Base-by-base conservation (phyloP, 139 green algal species). In the Chlorella sp. region DNA sequence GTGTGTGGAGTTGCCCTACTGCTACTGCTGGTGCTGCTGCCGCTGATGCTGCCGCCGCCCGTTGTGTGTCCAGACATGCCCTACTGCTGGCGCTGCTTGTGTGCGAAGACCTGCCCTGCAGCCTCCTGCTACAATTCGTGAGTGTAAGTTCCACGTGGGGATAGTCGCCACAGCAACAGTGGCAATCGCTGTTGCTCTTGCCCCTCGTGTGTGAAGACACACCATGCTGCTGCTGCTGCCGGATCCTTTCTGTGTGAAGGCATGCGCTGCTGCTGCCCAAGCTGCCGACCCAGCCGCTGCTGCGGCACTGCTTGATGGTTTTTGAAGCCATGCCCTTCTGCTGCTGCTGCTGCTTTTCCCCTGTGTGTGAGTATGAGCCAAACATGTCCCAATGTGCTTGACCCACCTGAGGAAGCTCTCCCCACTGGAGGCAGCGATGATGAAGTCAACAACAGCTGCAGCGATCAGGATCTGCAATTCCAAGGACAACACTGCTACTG, bases 391-490 rank as follows among this genome's bases (percentile, higher is more conserved):
- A 30, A 35, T 23, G 23, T 65, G 17, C 35, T 6, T 31, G 29
- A 22, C 70, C 49, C 68, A 87, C 86, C 75, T 82, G 27, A 79
- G 63, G 2, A 82, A 81, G 30, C 70, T 80, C 31, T 93, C 90
- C 26, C 89, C 90, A 59, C 91, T 85, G 1, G 79, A 62, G 5
- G 90, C 31, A 24, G 88, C 87, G 34, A 96, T 88, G 62, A 87
- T 59, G 51, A 96, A 89, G 61, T 91, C 90, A 20, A 98, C 84
- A 1, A 83, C 67, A 0, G 95, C 95, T 3, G 95, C 95, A 6
- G 89, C 29, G 31, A 98, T 74, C 14, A 99, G 81, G 49, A 98
- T 89, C 88, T 96, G 83, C 55, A 29, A 70, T 36, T n/a, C n/a
- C n/a, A n/a, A n/a, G n/a, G n/a, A n/a, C n/a, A n/a, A n/a, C n/a